A percentile compares a stretch with the other conserved stretches of the same genome.
Evolutionary conservation across 257 asterid species (phyloP).

Genomic region (Lithospermum erythrorhizon): DNA sequence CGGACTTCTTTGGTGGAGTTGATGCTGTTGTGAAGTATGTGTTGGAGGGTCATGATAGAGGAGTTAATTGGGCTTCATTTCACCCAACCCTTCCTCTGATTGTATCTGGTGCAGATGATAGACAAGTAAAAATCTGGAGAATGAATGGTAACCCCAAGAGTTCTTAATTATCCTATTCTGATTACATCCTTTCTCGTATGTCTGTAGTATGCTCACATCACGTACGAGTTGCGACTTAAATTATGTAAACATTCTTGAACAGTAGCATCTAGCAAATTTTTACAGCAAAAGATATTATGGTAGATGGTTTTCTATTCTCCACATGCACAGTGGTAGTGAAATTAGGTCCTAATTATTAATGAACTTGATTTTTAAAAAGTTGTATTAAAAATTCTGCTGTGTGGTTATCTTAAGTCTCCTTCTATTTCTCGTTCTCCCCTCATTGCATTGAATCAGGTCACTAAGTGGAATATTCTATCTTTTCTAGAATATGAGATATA

Average conservation of each 20-base stretch:
- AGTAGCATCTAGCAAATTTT: not conserved
- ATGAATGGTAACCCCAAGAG: constrained; percentile 66
- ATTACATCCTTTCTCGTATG: not conserved
- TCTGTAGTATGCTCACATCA: not conserved
- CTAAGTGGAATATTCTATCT: not conserved
- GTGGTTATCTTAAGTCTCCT: not conserved
- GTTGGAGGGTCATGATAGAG: constrained; percentile 94
- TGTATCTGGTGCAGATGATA: constrained; percentile 98
- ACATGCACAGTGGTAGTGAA: not conserved
- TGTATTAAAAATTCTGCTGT: not conserved
- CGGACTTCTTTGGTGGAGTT: constrained; percentile 95
- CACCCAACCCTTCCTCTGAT: constrained; percentile 93
- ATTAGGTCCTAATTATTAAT: not conserved
- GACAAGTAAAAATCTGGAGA: constrained; percentile 96
- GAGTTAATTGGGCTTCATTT: constrained; percentile 97
- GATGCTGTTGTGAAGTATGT: constrained; percentile 99
- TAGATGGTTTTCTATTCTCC: not conserved
- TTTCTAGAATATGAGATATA: not conserved
- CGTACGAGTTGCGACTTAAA: too few relatives aligned
- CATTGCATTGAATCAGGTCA: not conserved
- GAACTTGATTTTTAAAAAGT: not conserved
- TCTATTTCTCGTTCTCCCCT: not conserved
- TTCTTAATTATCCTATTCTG: not conserved
- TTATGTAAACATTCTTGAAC: not conserved
- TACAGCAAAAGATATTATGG: not conserved